Evolutionary conservation across 2,329 filamentous ascomycete species (phyloP), one percentile per base, ranked within the genome.

Genomic region (Talaromyces verruculosus): DNA sequence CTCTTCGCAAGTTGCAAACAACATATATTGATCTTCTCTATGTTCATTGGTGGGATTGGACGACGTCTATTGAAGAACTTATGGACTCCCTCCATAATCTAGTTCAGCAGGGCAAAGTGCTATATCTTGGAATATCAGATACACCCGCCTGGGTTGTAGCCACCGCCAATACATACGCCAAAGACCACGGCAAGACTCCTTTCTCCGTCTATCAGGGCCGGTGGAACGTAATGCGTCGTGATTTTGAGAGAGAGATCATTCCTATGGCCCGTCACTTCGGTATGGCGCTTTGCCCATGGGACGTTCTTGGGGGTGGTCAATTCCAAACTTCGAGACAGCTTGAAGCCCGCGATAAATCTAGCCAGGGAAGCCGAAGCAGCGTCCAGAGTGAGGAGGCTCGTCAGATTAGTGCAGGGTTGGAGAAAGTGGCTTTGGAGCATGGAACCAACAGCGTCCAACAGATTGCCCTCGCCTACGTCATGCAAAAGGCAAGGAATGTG

Each of bases 381-480:
- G 59, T 25, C 19, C 53, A 59, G 45, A 63, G 22, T 11, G 43
- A 49, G 3, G 28, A 28, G 11, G 61, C 49, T 15, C 19, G 19
- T 10, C 10, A 39, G 28, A n/a, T 63, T 17, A 53, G 43, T 33
- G 45, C 79, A 35, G 85, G 85, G 0, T 81, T 92, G 0, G 87
- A 84, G 33, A 82, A 86, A 70, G 83, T 91, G 7, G 87, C 85
- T 0, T 80, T 81, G 8, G 79, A 83, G 66, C 85, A 88, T 70
- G 83, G 84, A 1, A 79, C 83, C 2, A 78, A 83, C 37, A 77
- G 72, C 3, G 82, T 91, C 60, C 89, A 87, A 2, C 84, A 84
- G 43, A 78, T 91, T 35, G 90, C 90, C 10, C 78, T 93, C 25
- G 90, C 90, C 2, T 93, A 93, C 72, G 87, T 92, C n/a, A 84